Base-by-base conservation (phyloP, 768 basidiomycete genomes). In the Daedalea quercina region DNA sequence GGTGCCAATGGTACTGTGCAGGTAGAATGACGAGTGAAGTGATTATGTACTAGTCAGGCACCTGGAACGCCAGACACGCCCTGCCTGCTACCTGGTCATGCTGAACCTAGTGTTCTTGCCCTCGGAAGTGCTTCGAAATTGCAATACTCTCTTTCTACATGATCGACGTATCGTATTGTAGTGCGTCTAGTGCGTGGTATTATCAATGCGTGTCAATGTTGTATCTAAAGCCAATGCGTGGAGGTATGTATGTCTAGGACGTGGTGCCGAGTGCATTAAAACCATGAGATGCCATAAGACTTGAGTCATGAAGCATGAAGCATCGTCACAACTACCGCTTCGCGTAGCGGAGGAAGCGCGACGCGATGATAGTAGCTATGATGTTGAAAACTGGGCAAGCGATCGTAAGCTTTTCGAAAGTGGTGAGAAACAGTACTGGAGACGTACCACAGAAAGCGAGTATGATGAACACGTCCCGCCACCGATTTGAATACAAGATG, bases 381-480 rank as follows among this genome's bases (percentile, higher is more conserved):
- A 87, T 70, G 66, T 94, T 94, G 74, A 90, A 91, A 17, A 77
- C 78, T 79, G 51, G 28, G 25, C 22, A 11, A 49, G 42, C 26
- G 23, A 52, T 28, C 41, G 47, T 51, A n/a, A 43, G 31, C 17
- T 1, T 9, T 1, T n/a, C n/a, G 25, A 13, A 49, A 28, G 44
- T 20, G 2, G 15, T 7, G 37, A 19, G 20, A 22, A 20, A 54
- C 7, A 41, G 4, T 25, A 35, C 3, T 28, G 12, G 19, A 11
- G 44, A 71, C 77, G 61, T 47, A 80, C 79, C 68, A 52, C 83
- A 74, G 67, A 73, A 88, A 6, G 81, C 71, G 61, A 86, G 80
- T 34, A 84, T 60, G 33, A 88, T 81, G 53, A 80, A 85, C 2
- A 74, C 76, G 54, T 90, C 85, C 54, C 87, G 70, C 85, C 87